Base-by-base conservation (phyloP, 768 basidiomycete genomes). In the Tulasnella sp. region DNA sequence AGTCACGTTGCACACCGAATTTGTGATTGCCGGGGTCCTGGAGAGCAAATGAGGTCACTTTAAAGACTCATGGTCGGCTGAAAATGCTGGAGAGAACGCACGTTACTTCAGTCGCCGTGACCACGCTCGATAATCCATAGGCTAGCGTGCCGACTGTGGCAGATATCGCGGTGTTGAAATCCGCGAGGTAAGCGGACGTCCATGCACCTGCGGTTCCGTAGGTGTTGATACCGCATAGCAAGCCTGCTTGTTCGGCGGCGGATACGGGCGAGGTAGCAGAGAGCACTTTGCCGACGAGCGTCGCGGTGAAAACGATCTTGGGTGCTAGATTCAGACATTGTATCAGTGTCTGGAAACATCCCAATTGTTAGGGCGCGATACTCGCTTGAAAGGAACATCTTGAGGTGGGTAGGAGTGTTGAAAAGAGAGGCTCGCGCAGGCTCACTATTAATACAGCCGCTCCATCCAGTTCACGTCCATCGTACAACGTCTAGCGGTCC, bases 141-240 rank as follows among this genome's bases (percentile, higher is more conserved):
- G 49, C 56, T 44, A 63, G 21, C 1, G 63, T 63, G 17, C 55
- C 58, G 15, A 38, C 34, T 38, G 34, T 38, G 34, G 34, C 34
- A 38, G 34, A 38, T 15, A 38, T 38, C 15, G 34, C 15, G 34
- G 34, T 38, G 11, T 43, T 41, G 29, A 63, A 51, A 27, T 60
- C 56, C 27, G 53, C 49, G 15, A 60, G 30, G 47, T 61, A 53
- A 21, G 54, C 58, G 10, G n/a, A 24, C n/a, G 63, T 58, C 63
- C 63, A 63, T 32, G 55, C 54, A 17, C 51, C 44, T 34, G 63
- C 10, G 27, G 17, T 10, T 3, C 63, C 63, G 41, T 63, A 63
- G 19, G 51, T 63, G 38, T 61, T 53, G 44, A 63, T 63, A 21
- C 63, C 53, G 26, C 59, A 63, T 3, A 63, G 59, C n/a, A 61